phyloP scores from a whole-genome alignment of 2,329 filamentous ascomycete species.

The Colletotrichum simmondsii region DNA sequence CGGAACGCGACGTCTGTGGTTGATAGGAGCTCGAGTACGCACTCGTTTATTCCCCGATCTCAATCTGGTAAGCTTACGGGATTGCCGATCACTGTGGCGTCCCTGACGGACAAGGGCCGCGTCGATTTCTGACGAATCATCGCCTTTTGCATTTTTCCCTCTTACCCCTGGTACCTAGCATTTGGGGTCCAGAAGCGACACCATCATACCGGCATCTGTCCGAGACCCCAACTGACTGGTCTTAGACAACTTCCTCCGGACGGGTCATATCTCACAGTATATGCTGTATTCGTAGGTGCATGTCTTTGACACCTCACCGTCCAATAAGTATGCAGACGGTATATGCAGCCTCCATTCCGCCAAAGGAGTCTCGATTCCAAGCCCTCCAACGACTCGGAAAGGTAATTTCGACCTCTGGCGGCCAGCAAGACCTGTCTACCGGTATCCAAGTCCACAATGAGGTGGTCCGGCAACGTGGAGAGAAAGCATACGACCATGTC shows the following conservation, averaged over 20 bases:
- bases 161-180: neutral
- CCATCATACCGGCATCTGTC: neutral
- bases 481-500: neutral
- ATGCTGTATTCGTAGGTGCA: neutral
- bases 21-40: slow-evolving; percentile 22
- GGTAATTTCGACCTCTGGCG: neutral
- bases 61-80: slow-evolving; percentile 33
- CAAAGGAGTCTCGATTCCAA: neutral
- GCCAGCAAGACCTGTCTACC: neutral
- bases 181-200: neutral
- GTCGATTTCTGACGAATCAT: slow-evolving; percentile 8
- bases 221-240: neutral
- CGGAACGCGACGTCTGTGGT: slow-evolving; percentile 2
- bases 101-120: slow-evolving; percentile 32
- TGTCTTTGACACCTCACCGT: neutral
- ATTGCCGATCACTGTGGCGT: slow-evolving; percentile 36
- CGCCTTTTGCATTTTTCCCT: neutral
- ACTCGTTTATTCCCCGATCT: slow-evolving; percentile 17
- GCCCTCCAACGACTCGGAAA: neutral
- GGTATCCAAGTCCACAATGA: neutral
- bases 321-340: neutral
- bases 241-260: slow-evolving; percentile 5
- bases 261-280: neutral
- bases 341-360: neutral
- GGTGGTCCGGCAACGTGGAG: neutral